phyloP scores from a whole-genome alignment of 306 rosid species.

The Comarum palustre region DNA sequence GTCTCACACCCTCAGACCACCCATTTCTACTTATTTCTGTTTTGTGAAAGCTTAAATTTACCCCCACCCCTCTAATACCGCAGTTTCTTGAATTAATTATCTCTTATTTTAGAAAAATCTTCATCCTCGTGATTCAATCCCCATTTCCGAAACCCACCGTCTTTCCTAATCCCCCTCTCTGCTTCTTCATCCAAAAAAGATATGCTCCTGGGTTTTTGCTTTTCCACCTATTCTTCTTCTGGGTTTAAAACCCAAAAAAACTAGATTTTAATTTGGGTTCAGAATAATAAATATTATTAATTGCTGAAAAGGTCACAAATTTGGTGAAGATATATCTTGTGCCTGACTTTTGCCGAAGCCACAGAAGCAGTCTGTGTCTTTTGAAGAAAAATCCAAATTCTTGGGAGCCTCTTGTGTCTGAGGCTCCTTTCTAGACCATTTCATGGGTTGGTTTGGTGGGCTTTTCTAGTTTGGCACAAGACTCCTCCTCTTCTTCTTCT shows the following conservation, averaged over 20 bases:
- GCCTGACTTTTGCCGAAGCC: neutral
- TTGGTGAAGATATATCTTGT: slow-evolving; percentile 15
- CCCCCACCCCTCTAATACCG: slow-evolving; percentile 18
- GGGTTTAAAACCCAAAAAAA: slow-evolving; percentile 8
- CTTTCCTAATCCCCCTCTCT: slow-evolving; percentile 10
- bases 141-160: slow-evolving; percentile 31
- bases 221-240: neutral
- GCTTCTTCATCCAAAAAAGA: neutral
- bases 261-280: neutral
- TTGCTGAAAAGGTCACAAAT: slow-evolving; percentile 23
- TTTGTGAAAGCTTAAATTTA: slow-evolving; percentile 22
- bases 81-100: slow-evolving; percentile 10
- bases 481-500: neutral
- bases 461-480: slow-evolving; percentile 34
- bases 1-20: slow-evolving; percentile 26
- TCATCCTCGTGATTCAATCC: slow-evolving; percentile 23
- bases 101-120: slow-evolving; percentile 26
- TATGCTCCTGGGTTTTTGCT: slow-evolving; percentile 27
- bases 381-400: neutral
- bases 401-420: slow-evolving; percentile 2
- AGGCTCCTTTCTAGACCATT: slow-evolving; percentile 38
- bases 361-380: neutral
- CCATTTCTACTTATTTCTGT: slow-evolving; percentile 34
- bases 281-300: neutral
- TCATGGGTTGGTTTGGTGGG: slow-evolving; percentile 39